These are phyloP conservation scores for Solanum tarapatanum DNA, from an alignment of 257 asterid species.

Conservation along the genomic window DNA sequence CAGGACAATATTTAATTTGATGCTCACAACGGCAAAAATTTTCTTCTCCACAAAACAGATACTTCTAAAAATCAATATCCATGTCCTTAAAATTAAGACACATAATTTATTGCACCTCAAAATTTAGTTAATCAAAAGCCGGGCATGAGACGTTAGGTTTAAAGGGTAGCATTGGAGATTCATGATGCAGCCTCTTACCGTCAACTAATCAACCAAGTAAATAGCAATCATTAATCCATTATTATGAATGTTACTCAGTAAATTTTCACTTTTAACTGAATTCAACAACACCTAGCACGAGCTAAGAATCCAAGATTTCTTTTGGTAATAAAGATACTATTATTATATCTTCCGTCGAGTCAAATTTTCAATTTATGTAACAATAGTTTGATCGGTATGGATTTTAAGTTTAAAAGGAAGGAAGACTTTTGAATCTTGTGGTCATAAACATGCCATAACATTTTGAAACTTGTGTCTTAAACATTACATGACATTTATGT, in stretches of 20 bases:
- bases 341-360: background rate
- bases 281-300: background rate
- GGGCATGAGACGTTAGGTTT: background rate
- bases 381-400: background rate
- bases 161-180: background rate
- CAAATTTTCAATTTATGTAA: background rate
- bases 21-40: background rate
- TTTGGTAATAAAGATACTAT: background rate
- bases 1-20: background rate
- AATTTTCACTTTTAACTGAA: background rate
- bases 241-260: background rate
- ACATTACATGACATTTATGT: background rate
- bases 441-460: background rate
- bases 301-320: background rate
- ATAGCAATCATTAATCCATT: background rate
- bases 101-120: background rate
- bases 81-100: background rate
- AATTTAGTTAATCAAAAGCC: background rate
- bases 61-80: background rate
- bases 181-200: background rate
- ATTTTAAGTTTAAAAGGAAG: background rate
- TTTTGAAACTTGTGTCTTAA: background rate
- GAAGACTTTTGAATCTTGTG: background rate
- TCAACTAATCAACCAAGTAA: background rate
- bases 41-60: background rate